Evolutionary conservation across 2,329 filamentous ascomycete genomes (phyloP), one percentile per base, ranked within the genome.

Genomic region (Hawksworthiomyces lignivorus): DNA sequence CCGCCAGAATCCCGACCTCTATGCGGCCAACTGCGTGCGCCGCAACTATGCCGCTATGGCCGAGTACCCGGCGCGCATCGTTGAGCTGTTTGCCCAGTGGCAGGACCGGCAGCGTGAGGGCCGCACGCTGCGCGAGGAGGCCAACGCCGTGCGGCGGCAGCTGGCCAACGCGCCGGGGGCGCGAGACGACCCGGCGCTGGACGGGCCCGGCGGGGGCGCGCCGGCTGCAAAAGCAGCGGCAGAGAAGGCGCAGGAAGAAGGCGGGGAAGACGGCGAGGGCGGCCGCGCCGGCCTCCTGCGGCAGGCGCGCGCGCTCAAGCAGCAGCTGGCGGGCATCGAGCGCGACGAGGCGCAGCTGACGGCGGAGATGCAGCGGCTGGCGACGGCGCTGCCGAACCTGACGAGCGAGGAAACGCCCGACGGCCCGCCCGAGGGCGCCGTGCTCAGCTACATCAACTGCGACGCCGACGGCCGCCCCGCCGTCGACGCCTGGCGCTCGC

Each of bases 331-430:
- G 0, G 58, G 55, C 4, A 75, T 86, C 41, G 79, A 84, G 53
- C 67, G 67, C 26, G 65, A 73, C 47, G 83, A 89, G 60, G 66
- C 69, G n/a, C 58, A 62, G 7, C 62, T 86, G 26, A 68, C 65
- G 27, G 53, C 63, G 15, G 79, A 89, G 57, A 89, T 95, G 61
- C 74, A 86, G 48, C 63, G 66, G 28, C 73, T 96, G 43, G 88
- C 88, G 2, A 68, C 85, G 2, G 76, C 83, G 34, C 71, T 97
- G 39, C 92, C 92, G 11, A 98, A 97, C 63, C 71, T 95, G 45
- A 95, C 87, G 44, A 86, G 81, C 57, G 62, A 72, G 4, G 67
- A 79, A 39, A 94, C 89, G 12, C 92, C 92, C 1, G 68, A 79
- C 24, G 84, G 85, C 38, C 70, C 82, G 46, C 75, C 84, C 2